Conservation (phyloP, 148 eudicot genomes). For the Pouteria glomerata region DNA sequence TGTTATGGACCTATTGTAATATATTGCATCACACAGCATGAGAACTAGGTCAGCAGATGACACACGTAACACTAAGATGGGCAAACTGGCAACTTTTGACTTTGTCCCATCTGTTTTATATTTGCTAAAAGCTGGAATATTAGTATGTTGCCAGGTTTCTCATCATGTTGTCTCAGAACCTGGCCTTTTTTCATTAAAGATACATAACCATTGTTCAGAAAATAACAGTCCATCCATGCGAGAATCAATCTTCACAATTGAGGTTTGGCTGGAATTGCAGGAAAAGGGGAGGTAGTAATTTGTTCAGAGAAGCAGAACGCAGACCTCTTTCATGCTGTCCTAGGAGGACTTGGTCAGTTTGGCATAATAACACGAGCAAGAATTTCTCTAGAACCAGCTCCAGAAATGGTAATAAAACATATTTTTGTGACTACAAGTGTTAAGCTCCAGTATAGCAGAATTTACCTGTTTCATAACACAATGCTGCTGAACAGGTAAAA, state of each 20-base stretch:
- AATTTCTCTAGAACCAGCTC: constrained; percentile 69
- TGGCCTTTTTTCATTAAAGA: constrained; percentile 12
- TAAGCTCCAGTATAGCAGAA: not conserved
- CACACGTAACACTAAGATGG: not conserved
- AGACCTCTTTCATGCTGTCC: constrained; percentile 68
- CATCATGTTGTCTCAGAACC: constrained; percentile 12
- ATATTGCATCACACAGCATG: not conserved
- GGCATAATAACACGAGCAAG: constrained; percentile 79
- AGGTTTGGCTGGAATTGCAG: no score
- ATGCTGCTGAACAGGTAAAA: constrained; percentile 50
- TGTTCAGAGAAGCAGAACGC: constrained; percentile 65
- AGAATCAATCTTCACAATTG: not conserved
- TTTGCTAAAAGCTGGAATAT: not conserved
- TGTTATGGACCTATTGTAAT: not conserved
- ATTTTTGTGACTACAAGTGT: not conserved
- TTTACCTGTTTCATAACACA: not conserved
- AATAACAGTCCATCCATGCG: not conserved
- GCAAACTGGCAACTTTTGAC: not conserved
- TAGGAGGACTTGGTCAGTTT: constrained; percentile 91
- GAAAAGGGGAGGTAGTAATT: constrained; percentile 59
- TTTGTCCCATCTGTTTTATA: constrained; percentile 6
- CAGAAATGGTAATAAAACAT: constrained; percentile 41
- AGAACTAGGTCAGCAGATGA: not conserved
- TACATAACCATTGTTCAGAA: not conserved
- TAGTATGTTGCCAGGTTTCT: not conserved